Base-by-base conservation (phyloP, 2,329 filamentous ascomycete species). In the Emergomyces pasteurianus region DNA sequence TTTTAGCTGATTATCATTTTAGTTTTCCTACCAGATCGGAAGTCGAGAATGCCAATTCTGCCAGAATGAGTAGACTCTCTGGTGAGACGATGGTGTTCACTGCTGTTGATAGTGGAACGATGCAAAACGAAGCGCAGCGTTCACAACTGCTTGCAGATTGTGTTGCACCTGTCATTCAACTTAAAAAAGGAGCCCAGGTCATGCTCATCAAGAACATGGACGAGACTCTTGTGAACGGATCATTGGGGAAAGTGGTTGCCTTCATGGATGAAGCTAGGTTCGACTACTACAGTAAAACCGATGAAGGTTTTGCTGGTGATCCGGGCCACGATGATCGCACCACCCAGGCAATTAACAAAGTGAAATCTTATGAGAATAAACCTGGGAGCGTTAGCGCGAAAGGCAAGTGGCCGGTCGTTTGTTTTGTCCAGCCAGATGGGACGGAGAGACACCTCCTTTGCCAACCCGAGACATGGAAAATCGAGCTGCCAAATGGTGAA, bases 141-240 rank as follows among this genome's bases (percentile, higher is more conserved):
- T 90, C 95, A 53, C 92, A 86, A 70, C 75, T 97, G 0, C 79
- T 99, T 6, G 75, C 83, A 6, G 96, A 92, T 70, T 95, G 95
- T 84, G 96, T 99, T 89, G 92, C 94, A 0, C 87, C 87, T 67
- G 71, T 75, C 0, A 83, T 99, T 23, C 84, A 88, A 40, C 77
- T 99, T 36, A 97, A 96, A 73, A 87, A 94, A 64, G 90, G 91
- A 10, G 90, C 94, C 0, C 95, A 99, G 71, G 95, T 99, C 52
- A 99, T 99, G 94, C 79, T 99, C n/a, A 96, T 99, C 80, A 99
- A 99, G 74, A 99, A 99, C 68, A 87, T 97, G 76, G 94, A 99
- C 70, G 90, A 96, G 46, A 86, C 84, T 0, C 81, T 99, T 0
- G 94, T 97, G 66, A 99, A 99, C 70, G 94, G 94, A 4, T 95